Percentiles rank a stretch among this genome's conserved stretches.
phyloP scores from a whole-genome alignment of 768 basidiomycete genomes.

The Rubroboletus satanas region DNA sequence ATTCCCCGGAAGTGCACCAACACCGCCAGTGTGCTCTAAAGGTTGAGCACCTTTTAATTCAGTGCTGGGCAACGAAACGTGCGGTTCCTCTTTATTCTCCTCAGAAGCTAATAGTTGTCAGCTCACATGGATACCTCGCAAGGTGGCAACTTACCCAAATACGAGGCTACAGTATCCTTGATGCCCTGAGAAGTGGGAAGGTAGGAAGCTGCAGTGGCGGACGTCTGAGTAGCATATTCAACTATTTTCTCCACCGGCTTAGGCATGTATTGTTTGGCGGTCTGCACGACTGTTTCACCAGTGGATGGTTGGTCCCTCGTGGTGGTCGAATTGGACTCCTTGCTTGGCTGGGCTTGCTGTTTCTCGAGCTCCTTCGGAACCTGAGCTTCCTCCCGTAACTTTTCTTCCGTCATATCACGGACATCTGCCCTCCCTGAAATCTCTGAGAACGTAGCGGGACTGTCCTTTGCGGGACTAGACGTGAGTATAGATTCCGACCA shows the following conservation, averaged over 20 bases:
- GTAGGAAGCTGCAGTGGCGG: constrained; percentile 1
- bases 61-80: constrained; percentile 35
- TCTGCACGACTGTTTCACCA: neutral
- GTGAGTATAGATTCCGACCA: constrained; percentile 19
- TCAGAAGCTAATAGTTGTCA: constrained; percentile 14
- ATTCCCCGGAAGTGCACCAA: constrained; percentile 48
- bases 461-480: constrained; percentile 5
- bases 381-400: neutral
- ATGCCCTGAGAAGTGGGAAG: neutral
- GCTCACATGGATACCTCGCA: neutral
- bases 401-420: neutral
- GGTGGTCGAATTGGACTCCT: neutral
- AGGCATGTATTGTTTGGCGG: constrained; percentile 2
- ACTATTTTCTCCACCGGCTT: neutral
- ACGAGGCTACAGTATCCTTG: neutral
- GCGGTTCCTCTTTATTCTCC: neutral
- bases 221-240: neutral
- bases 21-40: constrained; percentile 35
- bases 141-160: constrained; percentile 11
- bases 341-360: neutral
- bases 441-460: neutral
- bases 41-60: constrained; percentile 34
- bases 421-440: neutral
- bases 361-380: neutral
- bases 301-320: neutral